Conservation (phyloP, 2,329 filamentous ascomycete species). For the Neofusicoccum ribis region DNA sequence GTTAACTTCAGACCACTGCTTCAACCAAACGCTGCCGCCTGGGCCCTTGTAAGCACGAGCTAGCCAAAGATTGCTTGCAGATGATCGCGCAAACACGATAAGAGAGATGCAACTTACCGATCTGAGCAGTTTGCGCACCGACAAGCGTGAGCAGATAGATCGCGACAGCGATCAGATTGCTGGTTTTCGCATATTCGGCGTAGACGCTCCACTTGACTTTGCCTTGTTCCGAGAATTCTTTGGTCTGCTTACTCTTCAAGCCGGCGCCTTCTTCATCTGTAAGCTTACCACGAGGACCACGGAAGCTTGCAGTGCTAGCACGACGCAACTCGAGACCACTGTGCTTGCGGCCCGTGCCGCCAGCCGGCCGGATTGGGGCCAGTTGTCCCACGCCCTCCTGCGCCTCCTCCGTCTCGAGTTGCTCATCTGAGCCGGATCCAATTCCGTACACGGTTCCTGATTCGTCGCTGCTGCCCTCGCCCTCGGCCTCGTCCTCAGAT, state of each 20-base stretch:
- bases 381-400: conserved; percentile 76
- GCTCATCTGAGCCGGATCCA: conserved; percentile 49
- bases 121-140: conserved; percentile 76
- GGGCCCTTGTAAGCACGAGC: conserved; percentile 5
- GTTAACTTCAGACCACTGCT: conserved; percentile 86
- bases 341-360: conserved; percentile 59
- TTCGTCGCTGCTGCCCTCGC: conserved; percentile 63
- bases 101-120: conserved; percentile 57
- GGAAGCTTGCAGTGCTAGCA: conserved; percentile 89
- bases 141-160: conserved; percentile 78
- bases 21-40: conserved; percentile 89
- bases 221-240: conserved; percentile 89
- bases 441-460: conserved; percentile 57
- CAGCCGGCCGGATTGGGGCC: conserved; percentile 66
- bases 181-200: conserved; percentile 89
- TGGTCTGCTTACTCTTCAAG: conserved; percentile 78
- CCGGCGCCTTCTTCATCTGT: conserved; percentile 77
- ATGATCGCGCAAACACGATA: background rate
- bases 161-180: conserved; percentile 79
- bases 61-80: background rate
- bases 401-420: conserved; percentile 57
- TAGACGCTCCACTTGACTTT: conserved; percentile 99
- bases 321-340: conserved; percentile 75
- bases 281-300: conserved; percentile 78
- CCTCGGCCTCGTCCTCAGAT: conserved; percentile 42